Percentiles rank a stretch among this genome's conserved stretches.
These are phyloP conservation scores for Gypsophila paniculata DNA, from an alignment of 179 eudicot species.

Conservation along the genomic window DNA sequence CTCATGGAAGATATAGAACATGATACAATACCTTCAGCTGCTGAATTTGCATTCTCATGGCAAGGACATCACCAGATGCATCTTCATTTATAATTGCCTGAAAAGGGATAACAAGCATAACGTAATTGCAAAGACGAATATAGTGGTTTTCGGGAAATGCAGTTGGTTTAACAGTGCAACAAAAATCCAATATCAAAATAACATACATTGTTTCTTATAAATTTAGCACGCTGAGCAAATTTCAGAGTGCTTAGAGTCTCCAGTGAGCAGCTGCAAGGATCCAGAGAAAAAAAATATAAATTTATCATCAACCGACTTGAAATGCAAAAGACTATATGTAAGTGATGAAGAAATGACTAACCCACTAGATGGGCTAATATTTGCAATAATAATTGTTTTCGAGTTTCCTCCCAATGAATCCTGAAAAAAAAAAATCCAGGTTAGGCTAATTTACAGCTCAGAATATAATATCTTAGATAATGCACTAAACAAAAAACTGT, in stretches of 20 bases:
- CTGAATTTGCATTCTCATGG: conserved; percentile 91
- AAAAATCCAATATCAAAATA: conserved; percentile 4
- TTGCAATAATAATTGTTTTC: conserved; percentile 90
- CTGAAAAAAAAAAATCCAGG: conserved; percentile 34
- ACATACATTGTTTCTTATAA: conserved; percentile 91
- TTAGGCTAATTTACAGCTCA: neutral
- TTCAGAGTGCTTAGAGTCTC: conserved; percentile 95
- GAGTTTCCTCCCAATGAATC: conserved; percentile 99
- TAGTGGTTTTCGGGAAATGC: neutral
- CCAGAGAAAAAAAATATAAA: neutral
- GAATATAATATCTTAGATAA: conserved; percentile 5
- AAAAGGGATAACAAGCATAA: conserved; percentile 4
- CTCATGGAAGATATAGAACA: neutral
- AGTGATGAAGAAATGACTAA: conserved; percentile 33
- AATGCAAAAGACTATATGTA: neutral
- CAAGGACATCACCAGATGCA: conserved; percentile 98
- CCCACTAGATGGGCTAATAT: conserved; percentile 89
- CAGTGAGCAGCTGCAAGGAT: conserved; percentile 70
- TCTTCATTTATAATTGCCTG: conserved; percentile 96
- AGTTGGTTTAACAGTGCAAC: conserved; percentile 2
- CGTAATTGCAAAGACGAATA: neutral
- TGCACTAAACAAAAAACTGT: neutral
- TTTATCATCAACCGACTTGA: neutral
- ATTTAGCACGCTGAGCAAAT: conserved; percentile 99
- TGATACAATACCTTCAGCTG: conserved; percentile 72